Conservation (phyloP, 2,329 filamentous ascomycete genomes). For the Fonsecaea nubica region DNA sequence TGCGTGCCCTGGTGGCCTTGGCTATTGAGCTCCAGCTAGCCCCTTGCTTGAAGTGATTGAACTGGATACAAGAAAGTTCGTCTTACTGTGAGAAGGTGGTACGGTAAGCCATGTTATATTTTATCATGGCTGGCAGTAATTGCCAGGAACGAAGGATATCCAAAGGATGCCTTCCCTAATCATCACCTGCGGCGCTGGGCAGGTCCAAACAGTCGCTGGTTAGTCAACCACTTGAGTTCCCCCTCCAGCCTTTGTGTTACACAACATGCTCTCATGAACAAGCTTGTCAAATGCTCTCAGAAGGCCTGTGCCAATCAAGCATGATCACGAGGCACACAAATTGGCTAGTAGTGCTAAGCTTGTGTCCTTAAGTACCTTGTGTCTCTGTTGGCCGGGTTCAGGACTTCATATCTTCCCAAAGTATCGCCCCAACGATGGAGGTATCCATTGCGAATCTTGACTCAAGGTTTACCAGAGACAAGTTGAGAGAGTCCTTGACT, state of each 20-base stretch:
- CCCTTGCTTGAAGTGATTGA: no score
- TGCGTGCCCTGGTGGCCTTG: no score
- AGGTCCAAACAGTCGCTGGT: not conserved
- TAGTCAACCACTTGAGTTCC: not conserved
- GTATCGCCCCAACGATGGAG: conserved; percentile 49
- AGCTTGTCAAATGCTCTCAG: not conserved
- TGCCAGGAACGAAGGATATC: no score
- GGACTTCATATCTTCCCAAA: not conserved
- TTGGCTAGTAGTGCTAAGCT: not conserved
- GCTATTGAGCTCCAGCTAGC: no score
- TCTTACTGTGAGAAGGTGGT: no score
- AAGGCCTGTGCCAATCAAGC: not conserved
- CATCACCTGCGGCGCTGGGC: no score
- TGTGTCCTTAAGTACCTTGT: not conserved
- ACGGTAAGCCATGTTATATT: no score
- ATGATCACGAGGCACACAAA: not conserved
- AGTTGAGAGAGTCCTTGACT: conserved; percentile 52
- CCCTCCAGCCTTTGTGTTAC: not conserved
- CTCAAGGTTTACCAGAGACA: conserved; percentile 49
- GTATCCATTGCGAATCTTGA: conserved; percentile 55
- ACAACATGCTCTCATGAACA: not conserved
- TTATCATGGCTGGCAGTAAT: no score
- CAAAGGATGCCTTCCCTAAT: no score
- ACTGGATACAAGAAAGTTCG: no score
- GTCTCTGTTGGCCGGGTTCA: not conserved